Percentiles rank a stretch among this genome's conserved stretches.
Evolutionary conservation across 2,329 filamentous ascomycete species (phyloP).

Genomic region (Calonectria hongkongensis): DNA sequence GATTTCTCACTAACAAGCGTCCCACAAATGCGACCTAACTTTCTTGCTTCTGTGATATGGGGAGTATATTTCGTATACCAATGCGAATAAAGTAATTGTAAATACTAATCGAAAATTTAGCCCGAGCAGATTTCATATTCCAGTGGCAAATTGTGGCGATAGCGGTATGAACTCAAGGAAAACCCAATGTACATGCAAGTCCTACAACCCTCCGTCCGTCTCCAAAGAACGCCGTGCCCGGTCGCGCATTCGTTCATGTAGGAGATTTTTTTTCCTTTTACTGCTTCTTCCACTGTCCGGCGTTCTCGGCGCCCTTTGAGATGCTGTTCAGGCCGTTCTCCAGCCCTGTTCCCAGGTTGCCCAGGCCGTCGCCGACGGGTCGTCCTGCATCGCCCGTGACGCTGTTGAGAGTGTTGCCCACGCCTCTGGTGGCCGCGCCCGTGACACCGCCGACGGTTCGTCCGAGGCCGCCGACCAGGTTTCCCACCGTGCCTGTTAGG

Average conservation of each 20-base stretch:
- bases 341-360: conserved; percentile 71
- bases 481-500: conserved; percentile 64
- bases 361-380: conserved; percentile 73
- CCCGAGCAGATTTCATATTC: neutral
- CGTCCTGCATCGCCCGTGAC: conserved; percentile 72
- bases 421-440: conserved; percentile 72
- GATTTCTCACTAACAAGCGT: no score
- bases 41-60: no score
- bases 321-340: conserved; percentile 70
- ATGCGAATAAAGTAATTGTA: neutral
- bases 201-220: neutral
- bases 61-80: neutral
- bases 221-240: neutral
- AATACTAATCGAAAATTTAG: neutral
- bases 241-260: neutral
- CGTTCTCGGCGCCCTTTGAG: conserved; percentile 74
- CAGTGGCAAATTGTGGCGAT: neutral
- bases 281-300: conserved; percentile 73
- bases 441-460: conserved; percentile 64
- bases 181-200: neutral
- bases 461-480: conserved; percentile 63
- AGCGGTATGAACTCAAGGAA: no score
- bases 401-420: conserved; percentile 73
- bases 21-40: no score
- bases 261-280: conserved; percentile 28